Evolutionary conservation across 176 grass and related monocot genomes (phyloP), one percentile per base, ranked within the genome.

Genomic region (Guadua angustifolia): DNA sequence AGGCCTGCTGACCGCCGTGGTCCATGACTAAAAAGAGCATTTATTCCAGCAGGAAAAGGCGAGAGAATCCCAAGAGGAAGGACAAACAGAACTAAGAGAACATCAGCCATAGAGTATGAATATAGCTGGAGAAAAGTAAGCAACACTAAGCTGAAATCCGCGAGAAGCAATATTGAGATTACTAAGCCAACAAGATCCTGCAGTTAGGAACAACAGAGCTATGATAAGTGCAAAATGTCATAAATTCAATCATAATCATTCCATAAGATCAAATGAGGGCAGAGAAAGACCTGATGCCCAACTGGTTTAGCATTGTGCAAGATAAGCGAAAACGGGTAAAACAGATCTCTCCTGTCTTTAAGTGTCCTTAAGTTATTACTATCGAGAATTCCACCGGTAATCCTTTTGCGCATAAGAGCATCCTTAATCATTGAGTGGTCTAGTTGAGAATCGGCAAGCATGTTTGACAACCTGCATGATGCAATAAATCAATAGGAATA

Each of bases 101-200:
- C 83, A 40, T 94, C 93, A 4, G 45, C 91, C 93, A 99, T 92
- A 70, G 93, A 99, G 65, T 94, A 99, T 60, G 97, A 96, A 83
- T 99, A 99, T 24, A 96, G 85, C 84, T 96, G 97, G 78, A 99
- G 93, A 69, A 99, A 96, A 19, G 93, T 99, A 72, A 99, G 92
- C 79, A 99, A 78, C 70, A 99, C 97, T 55, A 99, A 65, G 80
- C 97, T 99, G 84, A 99, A 99, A 92, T 99, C 97, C 19, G 91
- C 89, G 2, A 99, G 92, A 43, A 99, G 91, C 60, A 99, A 77
- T 85, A 99, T 88, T 69, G 97, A 99, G 82, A 99, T 96, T 57
- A 94, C 89, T 81, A 99, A 75, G 81, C 97, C 97, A 87, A 99
- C 97, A 90, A 99, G 91, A 88, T 99, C 97, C 97, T 99, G 91